Percentiles rank a stretch among this genome's conserved stretches.
Conservation (phyloP, 2,329 filamentous ascomycete species). For the Hansfordia pulvinata region DNA sequence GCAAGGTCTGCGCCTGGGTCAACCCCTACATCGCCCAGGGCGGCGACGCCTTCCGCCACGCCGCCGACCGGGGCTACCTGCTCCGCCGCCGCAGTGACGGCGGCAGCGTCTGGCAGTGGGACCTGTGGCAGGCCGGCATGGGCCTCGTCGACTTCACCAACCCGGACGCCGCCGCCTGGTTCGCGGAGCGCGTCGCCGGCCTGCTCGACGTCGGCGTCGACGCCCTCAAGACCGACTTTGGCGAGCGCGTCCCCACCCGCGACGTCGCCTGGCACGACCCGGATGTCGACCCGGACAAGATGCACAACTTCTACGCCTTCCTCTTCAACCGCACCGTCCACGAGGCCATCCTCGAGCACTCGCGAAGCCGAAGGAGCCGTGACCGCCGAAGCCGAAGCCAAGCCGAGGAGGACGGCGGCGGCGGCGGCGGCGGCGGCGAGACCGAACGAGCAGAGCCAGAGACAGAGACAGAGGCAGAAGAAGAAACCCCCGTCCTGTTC, state of each 20-base stretch:
- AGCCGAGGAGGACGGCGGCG: conserved; percentile 30
- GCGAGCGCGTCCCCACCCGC: conserved; percentile 53
- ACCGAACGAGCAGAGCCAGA: too few relatives aligned
- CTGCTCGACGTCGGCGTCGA: conserved; percentile 59
- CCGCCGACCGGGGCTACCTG: conserved; percentile 52
- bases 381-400: too few relatives aligned
- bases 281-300: conserved; percentile 43
- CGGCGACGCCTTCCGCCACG: conserved; percentile 50
- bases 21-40: conserved; percentile 63
- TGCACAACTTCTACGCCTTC: conserved; percentile 71
- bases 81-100: conserved; percentile 56
- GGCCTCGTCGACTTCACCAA: conserved; percentile 63
- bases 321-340: conserved; percentile 60
- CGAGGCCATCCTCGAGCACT: conserved; percentile 48
- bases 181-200: conserved; percentile 41
- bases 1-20: conserved; percentile 63
- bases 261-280: conserved; percentile 52
- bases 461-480: too few relatives aligned
- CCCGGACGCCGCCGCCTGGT: conserved; percentile 54
- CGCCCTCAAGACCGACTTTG: conserved; percentile 64
- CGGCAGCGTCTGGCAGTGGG: conserved; percentile 63
- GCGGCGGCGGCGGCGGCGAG: conserved; percentile 34
- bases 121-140: conserved; percentile 68
- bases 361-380: too few relatives aligned
- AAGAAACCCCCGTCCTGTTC: too few relatives aligned